These are phyloP conservation scores for Ramicandelaber brevisporus DNA, from an alignment of 192 early-diverging fungal genomes.

Conservation along the genomic window DNA sequence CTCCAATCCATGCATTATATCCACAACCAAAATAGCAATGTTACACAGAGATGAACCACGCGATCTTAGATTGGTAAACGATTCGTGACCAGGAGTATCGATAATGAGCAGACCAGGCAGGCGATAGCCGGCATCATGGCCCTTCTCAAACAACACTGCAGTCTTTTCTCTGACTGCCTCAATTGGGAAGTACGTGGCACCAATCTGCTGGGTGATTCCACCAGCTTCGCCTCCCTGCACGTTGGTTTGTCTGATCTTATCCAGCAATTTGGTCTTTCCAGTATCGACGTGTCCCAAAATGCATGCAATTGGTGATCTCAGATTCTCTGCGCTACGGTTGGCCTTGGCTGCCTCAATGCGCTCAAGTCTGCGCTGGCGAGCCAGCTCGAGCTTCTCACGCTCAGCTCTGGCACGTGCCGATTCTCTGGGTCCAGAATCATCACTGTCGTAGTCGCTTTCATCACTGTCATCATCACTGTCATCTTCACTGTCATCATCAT, in stretches of 20 bases:
- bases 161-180: constrained; percentile 86
- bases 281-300: constrained; percentile 99
- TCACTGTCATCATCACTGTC: constrained; percentile 15
- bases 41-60: constrained; percentile 95
- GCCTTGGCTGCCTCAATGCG: constrained; percentile 50
- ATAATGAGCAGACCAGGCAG: constrained; percentile 86
- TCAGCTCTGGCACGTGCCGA: constrained; percentile 35
- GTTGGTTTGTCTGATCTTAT: constrained; percentile 98
- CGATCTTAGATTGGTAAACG: constrained; percentile 85
- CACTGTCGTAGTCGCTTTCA: constrained; percentile 11
- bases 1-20: constrained; percentile 97
- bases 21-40: constrained; percentile 96
- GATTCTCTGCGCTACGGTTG: constrained; percentile 60
- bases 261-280: constrained; percentile 83
- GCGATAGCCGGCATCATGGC: constrained; percentile 43
- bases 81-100: constrained; percentile 98
- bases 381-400: constrained; percentile 26
- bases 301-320: constrained; percentile 93
- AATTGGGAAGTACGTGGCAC: constrained; percentile 97
- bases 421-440: constrained; percentile 22
- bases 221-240: constrained; percentile 99
- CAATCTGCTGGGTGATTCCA: constrained; percentile 99
- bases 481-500: constrained; percentile 7
- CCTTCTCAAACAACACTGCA: constrained; percentile 31
- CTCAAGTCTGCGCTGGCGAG: constrained; percentile 45